These are phyloP conservation scores for Neostapfia colusana DNA, from an alignment of 176 grass and related monocot species.

Conservation along the genomic window DNA sequence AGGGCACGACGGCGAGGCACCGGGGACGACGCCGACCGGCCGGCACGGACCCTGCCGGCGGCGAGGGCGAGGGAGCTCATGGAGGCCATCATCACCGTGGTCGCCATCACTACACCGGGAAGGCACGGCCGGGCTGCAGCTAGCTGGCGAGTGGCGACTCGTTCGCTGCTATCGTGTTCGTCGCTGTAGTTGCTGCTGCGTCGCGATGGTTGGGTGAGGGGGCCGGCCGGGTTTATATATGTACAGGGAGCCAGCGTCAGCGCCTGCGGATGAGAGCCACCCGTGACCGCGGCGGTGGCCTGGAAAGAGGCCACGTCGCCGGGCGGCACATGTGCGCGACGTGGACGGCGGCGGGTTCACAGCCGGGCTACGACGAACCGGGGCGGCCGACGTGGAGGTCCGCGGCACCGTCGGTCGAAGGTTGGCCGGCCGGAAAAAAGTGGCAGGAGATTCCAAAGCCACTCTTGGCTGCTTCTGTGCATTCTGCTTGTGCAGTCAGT, in stretches of 20 bases:
- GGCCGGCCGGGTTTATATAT: background rate
- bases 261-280: no score
- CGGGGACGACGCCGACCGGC: background rate
- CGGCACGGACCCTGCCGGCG: background rate
- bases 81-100: slow-evolving; percentile 27
- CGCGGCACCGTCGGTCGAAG: background rate
- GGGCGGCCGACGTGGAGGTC: background rate
- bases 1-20: background rate
- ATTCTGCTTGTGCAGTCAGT: no score
- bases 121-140: no score
- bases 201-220: background rate
- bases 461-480: no score
- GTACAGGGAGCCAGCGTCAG: background rate
- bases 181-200: background rate
- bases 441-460: background rate
- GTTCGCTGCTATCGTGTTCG: no score
- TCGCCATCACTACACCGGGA: background rate
- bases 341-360: slow-evolving; percentile 6
- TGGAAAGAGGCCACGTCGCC: slow-evolving; percentile 2
- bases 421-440: background rate
- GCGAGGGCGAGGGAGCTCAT: slow-evolving; percentile 1
- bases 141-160: background rate
- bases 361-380: no score
- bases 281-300: background rate
- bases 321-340: background rate